A percentile compares a stretch with the other conserved stretches of the same genome.
Evolutionary conservation across 306 rosid genomes (phyloP).

Genomic region (Carpinus viminea): DNA sequence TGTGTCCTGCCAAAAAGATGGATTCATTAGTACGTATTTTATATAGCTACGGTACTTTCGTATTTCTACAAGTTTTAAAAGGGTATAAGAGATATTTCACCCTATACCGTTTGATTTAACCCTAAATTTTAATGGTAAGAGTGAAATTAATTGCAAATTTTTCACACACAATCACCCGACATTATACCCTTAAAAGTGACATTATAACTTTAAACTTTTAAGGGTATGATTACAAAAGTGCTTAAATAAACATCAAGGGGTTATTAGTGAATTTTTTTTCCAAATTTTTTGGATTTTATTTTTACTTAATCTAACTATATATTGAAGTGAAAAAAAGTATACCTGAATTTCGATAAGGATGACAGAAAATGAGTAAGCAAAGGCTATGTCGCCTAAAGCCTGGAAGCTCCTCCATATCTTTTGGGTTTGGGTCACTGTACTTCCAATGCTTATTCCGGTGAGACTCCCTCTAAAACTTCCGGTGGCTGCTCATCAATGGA

Average conservation of each 20-base stretch:
- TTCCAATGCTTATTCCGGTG: slow-evolving; percentile 47
- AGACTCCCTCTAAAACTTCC: slow-evolving; percentile 47
- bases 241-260: too few relatives aligned
- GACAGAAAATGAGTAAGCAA: slow-evolving; percentile 56
- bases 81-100: too few relatives aligned
- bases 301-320: not conserved
- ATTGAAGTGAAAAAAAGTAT: not conserved
- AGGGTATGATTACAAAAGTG: too few relatives aligned
- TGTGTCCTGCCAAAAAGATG: slow-evolving; percentile 58
- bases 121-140: too few relatives aligned
- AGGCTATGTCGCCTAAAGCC: slow-evolving; percentile 69
- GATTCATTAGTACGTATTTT: not conserved
- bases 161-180: too few relatives aligned
- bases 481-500: slow-evolving; percentile 40
- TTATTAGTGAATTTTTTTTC: not conserved
- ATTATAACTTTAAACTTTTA: too few relatives aligned
- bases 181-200: too few relatives aligned
- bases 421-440: slow-evolving; percentile 32
- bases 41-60: too few relatives aligned
- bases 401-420: slow-evolving; percentile 61
- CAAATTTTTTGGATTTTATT: not conserved
- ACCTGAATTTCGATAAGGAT: slow-evolving; percentile 76
- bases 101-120: too few relatives aligned
- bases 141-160: too few relatives aligned
- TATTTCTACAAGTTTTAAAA: too few relatives aligned